Percentiles rank a stretch among this genome's conserved stretches.
These are phyloP conservation scores for Trichoderma endophyticum DNA, from an alignment of 2,329 filamentous ascomycete species.

Conservation along the genomic window DNA sequence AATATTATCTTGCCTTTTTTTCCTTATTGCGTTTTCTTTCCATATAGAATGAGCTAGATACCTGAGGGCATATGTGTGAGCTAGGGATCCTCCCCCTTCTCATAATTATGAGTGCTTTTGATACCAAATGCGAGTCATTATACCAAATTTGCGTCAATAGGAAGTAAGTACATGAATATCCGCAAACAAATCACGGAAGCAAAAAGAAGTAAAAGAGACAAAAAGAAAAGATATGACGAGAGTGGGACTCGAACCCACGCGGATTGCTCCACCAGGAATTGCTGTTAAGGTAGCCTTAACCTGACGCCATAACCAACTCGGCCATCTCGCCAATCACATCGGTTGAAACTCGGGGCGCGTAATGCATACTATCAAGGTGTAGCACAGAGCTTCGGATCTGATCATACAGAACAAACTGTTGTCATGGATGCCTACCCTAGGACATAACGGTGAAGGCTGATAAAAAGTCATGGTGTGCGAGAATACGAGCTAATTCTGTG, in stretches of 20 bases:
- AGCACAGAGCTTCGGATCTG: background rate
- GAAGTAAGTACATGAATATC: background rate
- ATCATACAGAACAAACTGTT: too few relatives aligned
- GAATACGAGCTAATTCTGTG: background rate
- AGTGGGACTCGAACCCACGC: slow-evolving; percentile 24
- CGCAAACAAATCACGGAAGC: background rate
- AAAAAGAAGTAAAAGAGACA: background rate
- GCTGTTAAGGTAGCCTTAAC: slow-evolving; percentile 22
- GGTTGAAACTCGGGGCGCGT: background rate
- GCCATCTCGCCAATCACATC: slow-evolving; percentile 19
- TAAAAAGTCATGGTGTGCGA: background rate
- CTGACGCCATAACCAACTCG: slow-evolving; percentile 22
- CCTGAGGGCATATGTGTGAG: background rate
- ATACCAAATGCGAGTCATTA: background rate
- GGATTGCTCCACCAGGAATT: slow-evolving; percentile 22
- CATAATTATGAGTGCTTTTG: background rate
- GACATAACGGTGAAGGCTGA: background rate
- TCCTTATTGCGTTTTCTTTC: background rate
- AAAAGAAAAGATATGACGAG: slow-evolving; percentile 16
- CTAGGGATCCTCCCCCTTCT: background rate
- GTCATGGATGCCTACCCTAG: background rate
- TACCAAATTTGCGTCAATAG: background rate
- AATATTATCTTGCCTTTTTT: background rate
- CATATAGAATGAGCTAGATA: background rate
- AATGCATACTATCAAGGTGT: background rate